Evolutionary conservation across 768 basidiomycete genomes (phyloP).

Genomic region (Galerina marginata): DNA sequence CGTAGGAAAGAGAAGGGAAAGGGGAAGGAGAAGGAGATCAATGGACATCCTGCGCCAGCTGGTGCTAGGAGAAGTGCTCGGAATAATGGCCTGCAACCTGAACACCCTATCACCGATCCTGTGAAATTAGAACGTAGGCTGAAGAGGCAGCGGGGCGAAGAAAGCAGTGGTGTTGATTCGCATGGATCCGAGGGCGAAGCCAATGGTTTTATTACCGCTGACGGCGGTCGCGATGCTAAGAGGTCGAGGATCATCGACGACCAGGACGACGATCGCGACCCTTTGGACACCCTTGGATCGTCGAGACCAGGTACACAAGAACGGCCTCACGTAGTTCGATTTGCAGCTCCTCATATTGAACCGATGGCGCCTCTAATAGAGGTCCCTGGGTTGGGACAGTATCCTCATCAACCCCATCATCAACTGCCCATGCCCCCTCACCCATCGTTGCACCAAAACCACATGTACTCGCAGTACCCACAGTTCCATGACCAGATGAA

Average conservation of each 20-base stretch:
- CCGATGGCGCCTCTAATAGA: conserved; percentile 25
- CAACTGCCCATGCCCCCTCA: conserved; percentile 13
- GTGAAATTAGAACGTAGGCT: conserved; percentile 74
- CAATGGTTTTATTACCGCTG: conserved; percentile 35
- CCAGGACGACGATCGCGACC: conserved; percentile 55
- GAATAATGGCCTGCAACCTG: conserved; percentile 72
- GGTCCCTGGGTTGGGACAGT: conserved; percentile 7
- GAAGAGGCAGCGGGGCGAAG: conserved; percentile 71
- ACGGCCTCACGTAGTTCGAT: conserved; percentile 50
- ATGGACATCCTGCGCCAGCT: conserved; percentile 37
- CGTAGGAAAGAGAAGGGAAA: conserved; percentile 56
- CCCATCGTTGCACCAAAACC: conserved; percentile 10
- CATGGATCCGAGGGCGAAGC: conserved; percentile 60
- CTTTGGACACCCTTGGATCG: conserved; percentile 46
- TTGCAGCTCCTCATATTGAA: conserved; percentile 44
- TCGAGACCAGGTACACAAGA: conserved; percentile 37
- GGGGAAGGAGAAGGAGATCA: conserved; percentile 43
- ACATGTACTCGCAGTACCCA: conserved; percentile 7
- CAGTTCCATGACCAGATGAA: conserved; percentile 36
- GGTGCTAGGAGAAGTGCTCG: conserved; percentile 74
- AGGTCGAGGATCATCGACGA: conserved; percentile 54
- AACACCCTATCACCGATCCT: conserved; percentile 76
- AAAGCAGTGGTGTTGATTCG: conserved; percentile 53
- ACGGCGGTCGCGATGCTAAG: conserved; percentile 57
- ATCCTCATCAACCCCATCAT: conserved; percentile 5